A percentile compares a stretch with the other conserved stretches of the same genome.
phyloP scores from a whole-genome alignment of 2,329 filamentous ascomycete species.

The Orbilia quercus region DNA sequence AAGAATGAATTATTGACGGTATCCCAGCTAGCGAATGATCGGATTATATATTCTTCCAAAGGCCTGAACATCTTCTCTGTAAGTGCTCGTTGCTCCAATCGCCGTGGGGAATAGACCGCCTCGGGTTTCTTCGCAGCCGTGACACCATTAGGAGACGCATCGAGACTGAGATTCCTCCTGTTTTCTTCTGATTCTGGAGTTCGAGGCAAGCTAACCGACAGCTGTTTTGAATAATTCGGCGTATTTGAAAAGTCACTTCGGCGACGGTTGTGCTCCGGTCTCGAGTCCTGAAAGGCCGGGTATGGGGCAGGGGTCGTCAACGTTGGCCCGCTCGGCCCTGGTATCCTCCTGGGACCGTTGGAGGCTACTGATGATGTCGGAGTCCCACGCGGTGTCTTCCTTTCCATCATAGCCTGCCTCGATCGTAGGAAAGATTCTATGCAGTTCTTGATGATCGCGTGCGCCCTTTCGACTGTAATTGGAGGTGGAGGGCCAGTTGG shows the following conservation, averaged over 20 bases:
- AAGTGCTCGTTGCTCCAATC: constrained; percentile 64
- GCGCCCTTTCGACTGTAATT: constrained; percentile 72
- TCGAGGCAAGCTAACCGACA: constrained; percentile 56
- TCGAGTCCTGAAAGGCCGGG: constrained; percentile 64
- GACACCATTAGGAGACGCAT: constrained; percentile 8
- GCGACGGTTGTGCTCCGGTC: constrained; percentile 62
- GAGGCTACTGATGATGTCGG: constrained; percentile 40
- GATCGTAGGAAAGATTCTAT: constrained; percentile 67
- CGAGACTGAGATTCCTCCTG: constrained; percentile 54
- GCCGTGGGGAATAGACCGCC: constrained; percentile 65
- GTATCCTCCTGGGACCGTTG: constrained; percentile 30
- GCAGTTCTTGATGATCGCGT: constrained; percentile 69
- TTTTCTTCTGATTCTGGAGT: constrained; percentile 44
- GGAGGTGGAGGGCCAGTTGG: constrained; percentile 62
- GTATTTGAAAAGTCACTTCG: constrained; percentile 40
- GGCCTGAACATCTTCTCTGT: constrained; percentile 70
- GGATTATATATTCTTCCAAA: constrained; percentile 80
- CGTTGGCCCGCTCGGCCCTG: constrained; percentile 58
- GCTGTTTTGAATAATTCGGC: constrained; percentile 22
- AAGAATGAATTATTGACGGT: constrained; percentile 78
- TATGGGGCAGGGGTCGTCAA: constrained; percentile 54
- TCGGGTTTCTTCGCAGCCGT: constrained; percentile 30
- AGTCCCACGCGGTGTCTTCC: constrained; percentile 36
- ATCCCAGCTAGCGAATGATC: constrained; percentile 75
- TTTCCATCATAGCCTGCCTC: constrained; percentile 60